Evolutionary conservation across 2,329 filamentous ascomycete species (phyloP).

Genomic region (Huntiella omanensis): DNA sequence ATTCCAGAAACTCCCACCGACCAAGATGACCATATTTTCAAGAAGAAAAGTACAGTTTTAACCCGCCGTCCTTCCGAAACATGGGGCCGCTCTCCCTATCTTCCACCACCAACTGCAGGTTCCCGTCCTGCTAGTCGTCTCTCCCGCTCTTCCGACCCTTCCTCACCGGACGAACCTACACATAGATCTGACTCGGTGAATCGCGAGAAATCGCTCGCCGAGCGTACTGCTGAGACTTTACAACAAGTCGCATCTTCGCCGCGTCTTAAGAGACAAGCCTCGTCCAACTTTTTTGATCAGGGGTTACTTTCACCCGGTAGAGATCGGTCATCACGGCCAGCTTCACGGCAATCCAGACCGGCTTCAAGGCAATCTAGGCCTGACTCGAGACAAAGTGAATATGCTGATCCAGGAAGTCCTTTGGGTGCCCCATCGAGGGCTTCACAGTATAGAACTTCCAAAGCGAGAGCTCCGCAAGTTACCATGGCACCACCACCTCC

Average conservation of each 20-base stretch:
- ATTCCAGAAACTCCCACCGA: neutral
- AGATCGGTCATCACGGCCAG: slow-evolving; percentile 17
- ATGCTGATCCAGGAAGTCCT: slow-evolving; percentile 22
- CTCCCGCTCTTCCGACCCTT: slow-evolving; percentile 2
- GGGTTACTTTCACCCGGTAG: slow-evolving; percentile 13
- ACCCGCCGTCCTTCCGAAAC: slow-evolving; percentile 18
- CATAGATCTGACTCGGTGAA: neutral
- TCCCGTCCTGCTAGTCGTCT: slow-evolving; percentile 4
- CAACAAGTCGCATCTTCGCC: slow-evolving; percentile 64
- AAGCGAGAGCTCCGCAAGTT: slow-evolving; percentile 26
- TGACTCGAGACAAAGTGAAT: slow-evolving; percentile 6
- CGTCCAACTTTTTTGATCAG: slow-evolving; percentile 50
- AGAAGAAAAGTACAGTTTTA: slow-evolving; percentile 13
- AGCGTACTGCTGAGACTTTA: slow-evolving; percentile 73
- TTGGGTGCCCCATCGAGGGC: slow-evolving; percentile 30
- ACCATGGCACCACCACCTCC: slow-evolving; percentile 20
- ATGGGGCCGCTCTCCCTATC: slow-evolving; percentile 8
- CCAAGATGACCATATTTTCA: slow-evolving; percentile 5
- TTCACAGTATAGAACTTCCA: slow-evolving; percentile 19
- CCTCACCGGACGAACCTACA: slow-evolving; percentile 3
- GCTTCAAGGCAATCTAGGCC: neutral
- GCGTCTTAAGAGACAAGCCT: slow-evolving; percentile 42
- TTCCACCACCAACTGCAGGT: slow-evolving; percentile 3
- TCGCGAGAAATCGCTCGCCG: slow-evolving; percentile 34
- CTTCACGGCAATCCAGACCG: neutral